Evolutionary conservation across 495 filamentous ascomycete species (phyloP).

Genomic region (Coniosporium apollinis): DNA sequence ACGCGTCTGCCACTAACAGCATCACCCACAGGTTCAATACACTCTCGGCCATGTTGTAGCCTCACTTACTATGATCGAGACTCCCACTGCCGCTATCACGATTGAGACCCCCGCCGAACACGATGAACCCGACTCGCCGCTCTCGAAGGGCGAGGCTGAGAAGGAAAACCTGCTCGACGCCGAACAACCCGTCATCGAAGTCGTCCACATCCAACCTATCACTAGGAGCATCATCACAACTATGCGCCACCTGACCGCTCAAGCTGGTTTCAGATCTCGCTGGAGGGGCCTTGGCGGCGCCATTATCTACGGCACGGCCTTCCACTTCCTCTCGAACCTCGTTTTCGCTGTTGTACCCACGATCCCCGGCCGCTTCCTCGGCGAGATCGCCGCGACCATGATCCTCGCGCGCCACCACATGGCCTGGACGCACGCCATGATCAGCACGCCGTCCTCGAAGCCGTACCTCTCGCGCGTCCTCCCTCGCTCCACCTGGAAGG

Average conservation of each 20-base stretch:
- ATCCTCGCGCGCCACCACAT: slow-evolving; percentile 33
- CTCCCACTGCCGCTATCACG: slow-evolving; percentile 40
- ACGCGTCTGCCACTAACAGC: neutral
- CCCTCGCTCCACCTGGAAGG: slow-evolving; percentile 25
- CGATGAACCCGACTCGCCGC: slow-evolving; percentile 14
- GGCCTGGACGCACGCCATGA: slow-evolving; percentile 45
- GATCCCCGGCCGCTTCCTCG: slow-evolving; percentile 23
- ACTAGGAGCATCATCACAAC: slow-evolving; percentile 41
- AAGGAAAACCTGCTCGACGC: slow-evolving; percentile 15
- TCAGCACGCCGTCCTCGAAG: slow-evolving; percentile 37
- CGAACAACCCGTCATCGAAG: slow-evolving; percentile 17
- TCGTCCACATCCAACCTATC: slow-evolving; percentile 34
- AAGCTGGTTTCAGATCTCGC: slow-evolving; percentile 36
- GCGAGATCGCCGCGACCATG: slow-evolving; percentile 24
- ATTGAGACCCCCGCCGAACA: slow-evolving; percentile 20
- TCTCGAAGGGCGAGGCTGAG: slow-evolving; percentile 1
- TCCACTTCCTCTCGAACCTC: slow-evolving; percentile 18
- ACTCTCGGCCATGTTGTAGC: slow-evolving; percentile 40
- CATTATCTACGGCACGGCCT: slow-evolving; percentile 13
- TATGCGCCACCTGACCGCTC: slow-evolving; percentile 36
- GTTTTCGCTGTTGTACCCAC: slow-evolving; percentile 20
- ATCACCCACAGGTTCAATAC: slow-evolving; percentile 31
- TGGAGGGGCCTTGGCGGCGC: slow-evolving; percentile 37
- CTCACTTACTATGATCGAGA: slow-evolving; percentile 45
- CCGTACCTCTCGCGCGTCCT: slow-evolving; percentile 35